These are phyloP conservation scores for Penicillium longicatenatum DNA, from an alignment of 495 filamentous ascomycete species.

Conservation along the genomic window DNA sequence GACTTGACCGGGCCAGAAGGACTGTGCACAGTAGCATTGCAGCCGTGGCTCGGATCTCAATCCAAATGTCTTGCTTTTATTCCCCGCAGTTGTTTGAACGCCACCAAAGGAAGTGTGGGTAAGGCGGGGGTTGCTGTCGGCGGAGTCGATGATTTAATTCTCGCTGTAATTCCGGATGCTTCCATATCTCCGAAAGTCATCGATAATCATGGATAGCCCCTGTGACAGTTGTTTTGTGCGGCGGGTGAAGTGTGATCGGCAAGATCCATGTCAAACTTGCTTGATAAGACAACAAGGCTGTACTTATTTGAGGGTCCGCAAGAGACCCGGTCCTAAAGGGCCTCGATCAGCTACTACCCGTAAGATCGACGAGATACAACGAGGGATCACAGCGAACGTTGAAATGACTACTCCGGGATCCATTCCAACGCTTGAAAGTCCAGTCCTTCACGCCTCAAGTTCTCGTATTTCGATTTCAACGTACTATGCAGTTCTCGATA, in stretches of 20 bases:
- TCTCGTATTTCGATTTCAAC: constrained; percentile 12
- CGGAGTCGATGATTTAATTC: constrained; percentile 12
- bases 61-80: not conserved
- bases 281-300: constrained; percentile 13
- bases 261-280: constrained; percentile 18
- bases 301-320: constrained; percentile 22
- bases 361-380: constrained; percentile 17
- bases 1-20: not conserved
- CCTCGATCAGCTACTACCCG: constrained; percentile 14
- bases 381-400: not conserved
- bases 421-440: not conserved
- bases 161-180: constrained; percentile 16
- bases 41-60: too few species aligned
- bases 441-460: not conserved
- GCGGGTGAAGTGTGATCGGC: constrained; percentile 23
- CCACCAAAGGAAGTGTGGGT: constrained; percentile 5
- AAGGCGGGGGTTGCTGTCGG: constrained; percentile 4
- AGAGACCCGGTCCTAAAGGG: constrained; percentile 20
- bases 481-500: constrained; percentile 15
- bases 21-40: not conserved
- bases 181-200: not conserved
- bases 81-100: constrained; percentile 10
- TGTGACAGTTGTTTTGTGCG: constrained; percentile 23
- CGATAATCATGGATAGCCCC: constrained; percentile 13
- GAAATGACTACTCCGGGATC: not conserved